Evolutionary conservation across 306 rosid species (phyloP), one percentile per base, ranked within the genome.

Genomic region (Pueraria montana): DNA sequence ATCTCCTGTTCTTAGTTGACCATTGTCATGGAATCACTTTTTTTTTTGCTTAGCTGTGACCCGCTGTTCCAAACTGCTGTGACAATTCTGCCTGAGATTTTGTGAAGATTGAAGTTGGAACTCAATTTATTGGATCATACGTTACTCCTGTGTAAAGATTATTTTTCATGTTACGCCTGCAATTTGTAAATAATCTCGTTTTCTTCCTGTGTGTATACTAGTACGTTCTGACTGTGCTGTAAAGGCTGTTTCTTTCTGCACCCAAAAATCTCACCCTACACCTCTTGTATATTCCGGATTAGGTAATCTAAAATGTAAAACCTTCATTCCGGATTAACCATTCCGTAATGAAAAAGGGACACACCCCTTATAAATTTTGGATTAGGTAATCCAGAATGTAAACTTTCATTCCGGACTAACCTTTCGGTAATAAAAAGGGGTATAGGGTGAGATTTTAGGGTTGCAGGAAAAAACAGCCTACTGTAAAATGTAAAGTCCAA

Each of bases 1-100:
- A 82, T 48, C 86, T 81, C 75, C 58, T 38, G 65, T 30, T 53
- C 86, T 76, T 50, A 61, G 76, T 23, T 83, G 79, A 71, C 48
- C 74, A 11, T n/a, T 65, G 32, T 52, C 48, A 12, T 34, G 71
- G 83, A 81, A 74, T 80, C 20, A 40, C 48, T 4, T 30, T 24
- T 77, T 30, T 77, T 45, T 79, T 65, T 16, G 21, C 82, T 40
- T 65, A 26, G 70, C 45, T 56, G 59, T 84, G 52, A 40, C 63
- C 67, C 40, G 56, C 48, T 48, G 42, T 71, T 63, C 79, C 56
- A 20, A 26, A 30, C 62, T 86, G 61, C 66, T 67, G 64, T 43
- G 21, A 65, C 72, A 26, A 49, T 3, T 17, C 17, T 20, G 43
- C 64, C 10, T 70, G 71, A 70, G 76, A 66, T 34, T 78, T 65